Base-by-base conservation (phyloP, 2,329 filamentous ascomycete genomes). In the Pochonia chlamydosporia region DNA sequence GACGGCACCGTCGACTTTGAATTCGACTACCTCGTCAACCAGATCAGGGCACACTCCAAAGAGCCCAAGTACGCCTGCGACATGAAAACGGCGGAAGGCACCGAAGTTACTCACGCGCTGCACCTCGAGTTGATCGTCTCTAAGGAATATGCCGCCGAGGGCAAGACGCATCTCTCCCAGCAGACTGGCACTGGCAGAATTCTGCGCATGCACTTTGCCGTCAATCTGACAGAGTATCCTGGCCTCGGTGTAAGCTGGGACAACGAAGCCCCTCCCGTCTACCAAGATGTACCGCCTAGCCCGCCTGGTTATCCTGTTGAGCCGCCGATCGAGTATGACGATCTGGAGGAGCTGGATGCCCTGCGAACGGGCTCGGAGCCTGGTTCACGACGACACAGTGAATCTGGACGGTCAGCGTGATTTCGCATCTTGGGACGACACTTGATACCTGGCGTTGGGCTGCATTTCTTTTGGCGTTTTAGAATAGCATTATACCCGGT, bases 231-330 rank as follows among this genome's bases (percentile, higher is more conserved):
- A 4, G 87, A 95, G 69, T 81, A 88, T 50, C 80, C 81, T 18
- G 92, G 92, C 16, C 79, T 96, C 63, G 91, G 92, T 43, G 91
- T 99, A 58, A 89, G 87, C 56, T 99, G 93, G 92, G 92, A 97
- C 57, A 92, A 96, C 68, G 92, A 99, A 72, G 84, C 88, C 60
- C 92, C 92, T 11, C 92, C 92, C 1, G 81, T 95, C 56, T 99
- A 99, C 68, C 86, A 93, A 66, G 89, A 97, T 62, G 90, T 97
- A 36, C 91, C 92, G 1, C 84, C 82, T 2, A 89, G 85, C 58
- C 92, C 92, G 42, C 92, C 92, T 0, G 76, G 74, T 5, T 91
- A 91, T 66, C 71, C 62, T 24, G 48, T 53, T 13, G 51, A 55
- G 49, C 63, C 65, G 14, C 65, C 64, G 3, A 52, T 66, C 35